phyloP scores from a whole-genome alignment of 352 stramenopile species.

The Pythium aquatile region DNA sequence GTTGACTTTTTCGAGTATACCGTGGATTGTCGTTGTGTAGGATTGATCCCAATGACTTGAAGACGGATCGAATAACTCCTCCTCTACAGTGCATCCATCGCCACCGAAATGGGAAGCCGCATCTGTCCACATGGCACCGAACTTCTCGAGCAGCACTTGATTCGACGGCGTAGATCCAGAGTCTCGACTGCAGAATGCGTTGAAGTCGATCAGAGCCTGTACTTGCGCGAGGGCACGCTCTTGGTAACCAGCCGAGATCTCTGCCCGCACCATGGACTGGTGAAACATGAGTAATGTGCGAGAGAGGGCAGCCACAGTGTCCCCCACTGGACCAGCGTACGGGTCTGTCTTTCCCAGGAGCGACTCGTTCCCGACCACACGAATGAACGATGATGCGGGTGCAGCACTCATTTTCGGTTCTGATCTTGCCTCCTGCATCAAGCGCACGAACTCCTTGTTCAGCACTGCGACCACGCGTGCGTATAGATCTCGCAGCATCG shows the following conservation, averaged over 20 bases:
- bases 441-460: conserved; percentile 28
- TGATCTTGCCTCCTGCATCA: conserved; percentile 10
- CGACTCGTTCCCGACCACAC: conserved; percentile 30
- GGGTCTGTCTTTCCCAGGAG: conserved; percentile 21
- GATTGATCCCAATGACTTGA: neutral
- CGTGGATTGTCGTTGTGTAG: neutral
- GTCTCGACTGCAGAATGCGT: conserved; percentile 1
- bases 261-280: conserved; percentile 46
- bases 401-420: neutral
- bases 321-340: conserved; percentile 8
- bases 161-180: neutral
- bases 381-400: conserved; percentile 21
- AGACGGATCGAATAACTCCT: neutral
- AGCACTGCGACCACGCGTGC: conserved; percentile 60
- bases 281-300: conserved; percentile 48
- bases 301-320: conserved; percentile 14
- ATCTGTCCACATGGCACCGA: neutral
- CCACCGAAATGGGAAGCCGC: neutral
- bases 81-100: neutral
- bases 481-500: conserved; percentile 64
- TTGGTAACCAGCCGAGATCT: conserved; percentile 50
- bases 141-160: neutral
- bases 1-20: neutral
- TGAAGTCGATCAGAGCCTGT: conserved; percentile 61
- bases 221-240: conserved; percentile 67